phyloP scores from a whole-genome alignment of 2,329 filamentous ascomycete species.

The Colletotrichum coccodes region DNA sequence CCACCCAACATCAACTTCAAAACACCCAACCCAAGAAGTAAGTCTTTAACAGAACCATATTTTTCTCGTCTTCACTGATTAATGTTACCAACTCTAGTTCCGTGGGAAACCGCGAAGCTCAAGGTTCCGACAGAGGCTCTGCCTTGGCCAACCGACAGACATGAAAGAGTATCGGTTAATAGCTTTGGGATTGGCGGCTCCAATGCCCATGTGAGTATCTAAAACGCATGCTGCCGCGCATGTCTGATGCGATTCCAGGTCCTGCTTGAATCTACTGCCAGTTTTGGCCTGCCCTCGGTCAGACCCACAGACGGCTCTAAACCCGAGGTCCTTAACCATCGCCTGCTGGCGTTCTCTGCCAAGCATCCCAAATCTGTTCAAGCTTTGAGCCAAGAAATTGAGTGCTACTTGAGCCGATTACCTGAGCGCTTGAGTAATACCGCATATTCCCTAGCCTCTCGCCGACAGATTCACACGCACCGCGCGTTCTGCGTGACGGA shows the following conservation, averaged over 20 bases:
- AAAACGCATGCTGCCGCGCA: not conserved
- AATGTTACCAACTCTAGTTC: not conserved
- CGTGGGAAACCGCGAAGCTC: constrained; percentile 39
- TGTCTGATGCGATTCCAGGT: not conserved
- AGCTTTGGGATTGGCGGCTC: constrained; percentile 48
- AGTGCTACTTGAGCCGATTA: not conserved
- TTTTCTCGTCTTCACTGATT: constrained; percentile 20
- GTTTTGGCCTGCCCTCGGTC: not conserved
- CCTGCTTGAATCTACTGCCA: constrained; percentile 20
- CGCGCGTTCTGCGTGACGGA: constrained; percentile 32
- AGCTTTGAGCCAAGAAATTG: not conserved
- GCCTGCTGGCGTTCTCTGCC: constrained; percentile 15
- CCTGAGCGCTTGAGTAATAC: constrained; percentile 33
- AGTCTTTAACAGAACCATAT: rapidly evolving
- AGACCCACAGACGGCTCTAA: not conserved
- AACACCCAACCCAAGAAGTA: constrained; percentile 40
- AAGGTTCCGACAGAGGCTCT: constrained; percentile 41
- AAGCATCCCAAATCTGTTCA: not conserved
- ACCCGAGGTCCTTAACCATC: not conserved
- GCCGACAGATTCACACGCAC: constrained; percentile 30
- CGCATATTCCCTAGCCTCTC: constrained; percentile 33
- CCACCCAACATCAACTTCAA: constrained; percentile 51
- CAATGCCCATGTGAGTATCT: constrained; percentile 43
- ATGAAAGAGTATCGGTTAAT: constrained; percentile 41
- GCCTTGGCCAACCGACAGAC: constrained; percentile 42